Evolutionary conservation across 2,329 filamentous ascomycete species (phyloP), one percentile per base, ranked within the genome.

Genomic region (Simplicillium sp.): DNA sequence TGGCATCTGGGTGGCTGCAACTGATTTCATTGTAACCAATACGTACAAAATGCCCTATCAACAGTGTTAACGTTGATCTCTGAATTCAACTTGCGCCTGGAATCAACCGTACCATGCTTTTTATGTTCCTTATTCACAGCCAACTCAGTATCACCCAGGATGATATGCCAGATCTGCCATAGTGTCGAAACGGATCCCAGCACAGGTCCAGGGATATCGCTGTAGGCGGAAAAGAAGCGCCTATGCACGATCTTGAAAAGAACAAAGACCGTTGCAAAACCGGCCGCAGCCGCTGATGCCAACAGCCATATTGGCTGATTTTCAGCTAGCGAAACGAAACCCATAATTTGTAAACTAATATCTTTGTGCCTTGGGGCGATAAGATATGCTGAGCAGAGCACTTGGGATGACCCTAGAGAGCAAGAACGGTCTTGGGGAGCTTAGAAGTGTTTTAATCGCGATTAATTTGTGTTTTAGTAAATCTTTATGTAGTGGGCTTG

Each of bases 151-250:
- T 37, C 35, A 13, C 35, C 35, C 20, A 15, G 15, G 35, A 37
- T 37, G 8, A 37, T 37, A 20, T 37, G 35, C 35, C 35, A 37
- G 14, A 37, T 37, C 20, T 37, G 35, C 35, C 35, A 37, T 20
- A 37, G 35, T 16, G 35, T 37, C 8, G 35, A 16, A 15, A 37
- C 13, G 14, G 35, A 37, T 20, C 15, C 35, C 14, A 37, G 8
- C 35, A 37, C 35, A n/a, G 35, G 35, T 16, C 35, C 35, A n/a
- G 15, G 35, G 18, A 37, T 20, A 20, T 37, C 35, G 35, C 35
- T 37, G 18, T n/a, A 17, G 18, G 35, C 13, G 8, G 35, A 37
- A 20, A 37, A 37, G 35, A 37, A 37, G 13, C 35, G 35, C 35
- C 35, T 25, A 25, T 25, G 20, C 20, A 25, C 20, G 20, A 25